Percentiles rank a stretch among this genome's conserved stretches.
These are phyloP conservation scores for Fusarium vanettenii DNA, from an alignment of 2,329 filamentous ascomycete species.

Conservation along the genomic window DNA sequence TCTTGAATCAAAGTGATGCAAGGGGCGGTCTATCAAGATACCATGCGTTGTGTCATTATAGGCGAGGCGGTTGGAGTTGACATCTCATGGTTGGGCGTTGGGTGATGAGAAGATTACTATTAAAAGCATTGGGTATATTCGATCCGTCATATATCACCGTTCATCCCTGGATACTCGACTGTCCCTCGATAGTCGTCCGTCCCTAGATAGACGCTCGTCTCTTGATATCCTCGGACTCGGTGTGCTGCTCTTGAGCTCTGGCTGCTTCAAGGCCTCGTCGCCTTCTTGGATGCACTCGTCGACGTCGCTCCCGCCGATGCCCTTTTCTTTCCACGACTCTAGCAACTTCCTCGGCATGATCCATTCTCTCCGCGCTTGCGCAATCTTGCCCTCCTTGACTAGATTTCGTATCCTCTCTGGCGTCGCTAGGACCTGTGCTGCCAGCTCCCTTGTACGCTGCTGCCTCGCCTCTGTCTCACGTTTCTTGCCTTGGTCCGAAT, in stretches of 20 bases:
- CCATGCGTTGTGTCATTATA: background rate
- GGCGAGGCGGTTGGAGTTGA: constrained; percentile 8
- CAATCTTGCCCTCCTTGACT: constrained; percentile 67
- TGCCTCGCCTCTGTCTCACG: constrained; percentile 48
- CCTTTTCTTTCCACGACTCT: constrained; percentile 64
- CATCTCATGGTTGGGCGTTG: background rate
- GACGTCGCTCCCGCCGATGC: constrained; percentile 66
- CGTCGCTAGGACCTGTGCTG: constrained; percentile 70
- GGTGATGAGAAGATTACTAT: background rate
- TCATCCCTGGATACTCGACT: constrained; percentile 21
- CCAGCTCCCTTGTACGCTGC: constrained; percentile 65
- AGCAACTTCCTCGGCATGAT: constrained; percentile 64
- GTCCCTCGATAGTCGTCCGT: constrained; percentile 35
- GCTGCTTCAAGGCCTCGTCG: constrained; percentile 58
- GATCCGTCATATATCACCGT: constrained; percentile 18
- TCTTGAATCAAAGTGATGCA: constrained; percentile 42
- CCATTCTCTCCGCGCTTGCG: constrained; percentile 71
- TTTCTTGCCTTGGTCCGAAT: constrained; percentile 52
- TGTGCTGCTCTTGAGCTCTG: constrained; percentile 23
- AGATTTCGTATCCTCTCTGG: constrained; percentile 70
- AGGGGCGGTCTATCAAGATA: background rate
- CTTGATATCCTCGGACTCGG: constrained; percentile 37
- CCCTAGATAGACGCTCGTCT: constrained; percentile 30
- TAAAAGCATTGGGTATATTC: constrained; percentile 37
- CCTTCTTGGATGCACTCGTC: constrained; percentile 65